phyloP scores from a whole-genome alignment of 176 grass and related monocot species.

The Phragmites australis region DNA sequence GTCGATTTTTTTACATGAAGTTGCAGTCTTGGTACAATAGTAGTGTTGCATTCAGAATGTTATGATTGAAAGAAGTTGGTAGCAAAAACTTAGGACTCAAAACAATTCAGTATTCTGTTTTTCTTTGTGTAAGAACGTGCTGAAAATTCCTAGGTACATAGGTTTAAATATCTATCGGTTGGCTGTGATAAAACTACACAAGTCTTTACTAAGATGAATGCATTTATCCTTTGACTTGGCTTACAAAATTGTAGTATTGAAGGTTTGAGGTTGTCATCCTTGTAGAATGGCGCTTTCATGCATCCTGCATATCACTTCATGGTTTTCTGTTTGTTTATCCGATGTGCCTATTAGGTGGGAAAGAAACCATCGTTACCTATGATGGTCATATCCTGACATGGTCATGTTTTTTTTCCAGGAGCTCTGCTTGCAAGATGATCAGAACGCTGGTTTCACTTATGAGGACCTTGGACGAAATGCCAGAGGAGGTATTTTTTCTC shows the following conservation, averaged over 20 bases:
- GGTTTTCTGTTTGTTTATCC: neutral
- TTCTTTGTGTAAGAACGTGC: slow-evolving; percentile 3
- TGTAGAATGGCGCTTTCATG: neutral
- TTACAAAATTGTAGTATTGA: neutral
- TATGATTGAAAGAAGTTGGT: neutral
- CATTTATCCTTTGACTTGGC: neutral
- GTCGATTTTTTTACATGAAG: slow-evolving; percentile 23
- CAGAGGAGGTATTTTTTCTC: slow-evolving; percentile 63
- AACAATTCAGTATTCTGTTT: slow-evolving; percentile 26
- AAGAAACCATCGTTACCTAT: neutral
- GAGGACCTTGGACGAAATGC: slow-evolving; percentile 99
- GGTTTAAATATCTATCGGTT: neutral
- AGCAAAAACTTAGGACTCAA: neutral
- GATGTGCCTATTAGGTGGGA: neutral
- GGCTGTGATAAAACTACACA: slow-evolving; percentile 1
- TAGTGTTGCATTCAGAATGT: neutral
- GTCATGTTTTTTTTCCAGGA: slow-evolving; percentile 44
- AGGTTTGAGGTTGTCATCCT: neutral
- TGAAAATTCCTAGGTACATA: neutral
- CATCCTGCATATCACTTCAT: slow-evolving; percentile 4
- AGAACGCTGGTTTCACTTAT: slow-evolving; percentile 95
- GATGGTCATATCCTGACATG: slow-evolving; percentile 32
- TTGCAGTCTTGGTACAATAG: neutral
- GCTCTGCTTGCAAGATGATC: slow-evolving; percentile 97
- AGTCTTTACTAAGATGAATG: neutral